Evolutionary conservation across 83 land plant genomes (phyloP), one percentile per base, ranked within the genome.

Genomic region (Larix sibirica): DNA sequence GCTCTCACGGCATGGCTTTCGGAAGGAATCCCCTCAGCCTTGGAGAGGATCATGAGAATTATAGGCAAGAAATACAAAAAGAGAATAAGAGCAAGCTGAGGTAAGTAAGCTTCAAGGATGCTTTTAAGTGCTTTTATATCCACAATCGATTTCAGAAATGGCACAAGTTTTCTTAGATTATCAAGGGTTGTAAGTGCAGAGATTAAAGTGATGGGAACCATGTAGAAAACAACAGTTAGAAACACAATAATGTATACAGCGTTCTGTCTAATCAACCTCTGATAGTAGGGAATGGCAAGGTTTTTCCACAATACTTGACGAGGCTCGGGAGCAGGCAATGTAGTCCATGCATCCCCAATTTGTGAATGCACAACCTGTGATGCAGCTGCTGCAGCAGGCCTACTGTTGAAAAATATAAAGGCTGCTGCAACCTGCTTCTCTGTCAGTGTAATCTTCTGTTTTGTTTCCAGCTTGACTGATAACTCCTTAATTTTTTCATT

Each of bases 281-380:
- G 59, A 47, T 83, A 85, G 65, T 83, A 89, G 10, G 84, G 82
- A 36, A 88, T 90, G 0, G 79, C 17, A 17, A 92, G 86, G 76
- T 94, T 97, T 4, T 31, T 80, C 96, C 98, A 94, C n/a, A 95
- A 20, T 16, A 95, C 67, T 70, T 92, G 90, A 16, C 96, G 85
- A 17, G 99, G 89, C 77, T 97, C 99, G 14, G 99, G 95, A 77
- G 99, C 99, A 59, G 92, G 91, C 21, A 62, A 75, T 14, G 89
- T 91, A 10, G 89, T 90, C 99, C 99, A 97, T n/a, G 80, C 68
- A 73, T 91, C 91, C 6, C 89, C 88, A 78, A 84, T 79, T 38
- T 84, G 89, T 4, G 91, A 81, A 70, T 95, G 94, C 9, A 92
- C 75, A 21, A 82, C 89, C 88, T 97, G 99, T 31, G 91, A 73